These are phyloP conservation scores for Fagopyrum esculentum DNA, from an alignment of 148 eudicot genomes.

Conservation along the genomic window DNA sequence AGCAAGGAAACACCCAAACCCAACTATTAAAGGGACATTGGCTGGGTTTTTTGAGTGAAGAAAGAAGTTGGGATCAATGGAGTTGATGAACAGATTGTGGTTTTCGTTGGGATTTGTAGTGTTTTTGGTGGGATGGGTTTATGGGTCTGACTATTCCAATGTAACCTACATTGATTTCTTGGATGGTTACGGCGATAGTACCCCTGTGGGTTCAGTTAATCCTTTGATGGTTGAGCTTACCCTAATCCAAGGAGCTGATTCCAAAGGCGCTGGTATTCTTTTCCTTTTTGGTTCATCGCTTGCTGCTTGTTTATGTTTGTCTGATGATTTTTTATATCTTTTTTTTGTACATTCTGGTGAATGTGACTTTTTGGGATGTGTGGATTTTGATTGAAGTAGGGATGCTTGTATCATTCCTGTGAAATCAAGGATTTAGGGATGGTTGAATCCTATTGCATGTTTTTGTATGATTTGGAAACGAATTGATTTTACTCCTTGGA, in stretches of 20 bases:
- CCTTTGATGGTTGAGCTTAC: slow-evolving; percentile 70
- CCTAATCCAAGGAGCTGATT: slow-evolving; percentile 75
- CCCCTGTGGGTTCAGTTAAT: slow-evolving; percentile 22
- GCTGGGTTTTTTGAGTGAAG: slow-evolving; percentile 1
- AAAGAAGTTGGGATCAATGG: not conserved
- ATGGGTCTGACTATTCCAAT: slow-evolving; percentile 40
- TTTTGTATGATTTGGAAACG: too few species aligned
- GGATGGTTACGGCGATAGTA: slow-evolving; percentile 49
- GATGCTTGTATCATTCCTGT: not conserved
- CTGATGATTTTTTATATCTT: not conserved
- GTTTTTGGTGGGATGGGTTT: slow-evolving; percentile 19
- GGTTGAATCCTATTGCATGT: too few species aligned
- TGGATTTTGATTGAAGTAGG: not conserved
- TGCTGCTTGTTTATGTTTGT: slow-evolving; percentile 11
- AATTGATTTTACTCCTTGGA: not conserved
- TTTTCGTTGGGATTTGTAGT: slow-evolving; percentile 30
- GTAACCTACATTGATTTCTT: slow-evolving; percentile 32
- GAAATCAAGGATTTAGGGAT: too few species aligned
- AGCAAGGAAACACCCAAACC: not conserved
- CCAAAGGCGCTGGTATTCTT: slow-evolving; percentile 77
- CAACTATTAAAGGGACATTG: not conserved
- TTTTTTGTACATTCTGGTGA: not conserved
- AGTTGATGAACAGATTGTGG: slow-evolving; percentile 18
- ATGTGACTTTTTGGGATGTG: not conserved
- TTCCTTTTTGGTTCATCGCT: slow-evolving; percentile 5